Evolutionary conservation across 768 basidiomycete species (phyloP), one percentile per base, ranked within the genome.

Genomic region (Mycena rebaudengoi): DNA sequence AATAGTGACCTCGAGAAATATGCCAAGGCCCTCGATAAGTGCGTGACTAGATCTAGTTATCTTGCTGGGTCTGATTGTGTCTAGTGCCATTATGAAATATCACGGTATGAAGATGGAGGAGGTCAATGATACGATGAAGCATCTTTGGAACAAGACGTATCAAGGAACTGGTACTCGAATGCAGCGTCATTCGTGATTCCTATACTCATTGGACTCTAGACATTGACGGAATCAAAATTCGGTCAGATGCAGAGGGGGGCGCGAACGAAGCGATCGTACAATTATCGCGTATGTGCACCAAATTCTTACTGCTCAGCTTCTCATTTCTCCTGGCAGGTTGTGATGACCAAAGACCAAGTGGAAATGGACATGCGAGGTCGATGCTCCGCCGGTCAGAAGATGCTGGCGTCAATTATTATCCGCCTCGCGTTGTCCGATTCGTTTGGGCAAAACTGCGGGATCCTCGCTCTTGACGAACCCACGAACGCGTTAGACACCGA

Each of bases 301-400:
- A 51, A n/a, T 46, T 56, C 51, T 40, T 57, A 59, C 50, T 12
- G 20, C 35, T 33, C 49, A 39, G 54, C 69, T 26, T 66, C 39
- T 66, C 16, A 68, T 53, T 26, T 35, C 29, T 58, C 56, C n/a
- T 44, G 60, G 57, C 74, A 97, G 95, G 95, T 98, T 61, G 97
- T 99, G 67, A 99, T 99, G 97, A 94, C 92, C 53, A 99, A 99
- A 80, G 96, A 98, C 74, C 92, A 96, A 71, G 96, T 98, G 7
- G 97, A 99, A 78, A 96, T 99, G 93, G 98, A 99, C 78, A 99
- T 99, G 98, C 90, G 98, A 59, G 98, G 98, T 25, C 88, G 98
- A 66, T 99, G 98, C 78, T 96, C 94, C 16, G 98, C 98, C 1
- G 98, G 98, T 0, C 98, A 99, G 79, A 99, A 99, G 80, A 98